Evolutionary conservation across 495 filamentous ascomycete genomes (phyloP).

Genomic region (Amniculicola lignicola): DNA sequence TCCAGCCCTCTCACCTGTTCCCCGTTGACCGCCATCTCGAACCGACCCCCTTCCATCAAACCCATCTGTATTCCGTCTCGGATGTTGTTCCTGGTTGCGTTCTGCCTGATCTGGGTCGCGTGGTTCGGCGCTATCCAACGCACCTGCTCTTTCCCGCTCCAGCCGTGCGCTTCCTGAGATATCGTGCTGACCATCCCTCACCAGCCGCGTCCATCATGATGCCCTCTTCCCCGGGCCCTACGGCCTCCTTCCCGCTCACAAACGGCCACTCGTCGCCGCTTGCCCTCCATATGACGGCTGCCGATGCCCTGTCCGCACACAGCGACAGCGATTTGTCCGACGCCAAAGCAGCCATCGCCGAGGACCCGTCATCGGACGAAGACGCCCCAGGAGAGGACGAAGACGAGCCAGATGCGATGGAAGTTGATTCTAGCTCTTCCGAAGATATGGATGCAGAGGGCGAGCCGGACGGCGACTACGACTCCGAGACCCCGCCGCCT

Average conservation of each 20-base stretch:
- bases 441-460: slow-evolving; percentile 62
- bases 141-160: slow-evolving; percentile 24
- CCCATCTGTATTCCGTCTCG: slow-evolving; percentile 9
- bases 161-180: slow-evolving; percentile 33
- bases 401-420: slow-evolving; percentile 25
- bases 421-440: slow-evolving; percentile 49
- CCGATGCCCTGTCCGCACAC: slow-evolving; percentile 47
- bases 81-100: slow-evolving; percentile 22
- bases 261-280: slow-evolving; percentile 52
- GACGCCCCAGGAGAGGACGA: slow-evolving; percentile 34
- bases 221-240: slow-evolving; percentile 38
- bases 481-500: slow-evolving; percentile 57
- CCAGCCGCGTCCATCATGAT: slow-evolving; percentile 42
- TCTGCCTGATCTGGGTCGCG: slow-evolving; percentile 38
- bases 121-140: slow-evolving; percentile 27
- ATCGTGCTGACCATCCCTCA: slow-evolving; percentile 37
- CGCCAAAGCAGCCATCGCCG: slow-evolving; percentile 37
- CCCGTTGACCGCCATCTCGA: slow-evolving; percentile 32
- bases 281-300: slow-evolving; percentile 41
- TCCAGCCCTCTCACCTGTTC: neutral
- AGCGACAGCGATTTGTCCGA: slow-evolving; percentile 49
- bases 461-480: slow-evolving; percentile 77
- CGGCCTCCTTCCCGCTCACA: slow-evolving; percentile 41
- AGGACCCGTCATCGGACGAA: slow-evolving; percentile 27
- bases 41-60: slow-evolving; percentile 24